Percentiles rank a stretch among this genome's conserved stretches.
Evolutionary conservation across 2,329 filamentous ascomycete genomes (phyloP).

Genomic region (Ceratocystis cubensis): DNA sequence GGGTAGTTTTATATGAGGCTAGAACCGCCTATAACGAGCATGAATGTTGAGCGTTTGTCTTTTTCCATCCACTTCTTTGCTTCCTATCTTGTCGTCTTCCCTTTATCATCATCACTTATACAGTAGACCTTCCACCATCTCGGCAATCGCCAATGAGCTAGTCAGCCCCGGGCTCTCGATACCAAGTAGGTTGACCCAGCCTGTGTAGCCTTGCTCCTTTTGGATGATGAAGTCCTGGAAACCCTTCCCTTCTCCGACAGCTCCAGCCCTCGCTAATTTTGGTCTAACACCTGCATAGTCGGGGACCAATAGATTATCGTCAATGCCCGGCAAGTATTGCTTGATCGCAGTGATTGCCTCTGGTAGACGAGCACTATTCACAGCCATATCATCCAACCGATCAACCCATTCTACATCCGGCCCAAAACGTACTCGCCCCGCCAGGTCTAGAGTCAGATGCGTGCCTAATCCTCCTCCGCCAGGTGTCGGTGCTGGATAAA

Average conservation of each 20-base stretch:
- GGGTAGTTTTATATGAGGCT: background rate
- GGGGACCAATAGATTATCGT: slow-evolving; percentile 51
- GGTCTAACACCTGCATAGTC: slow-evolving; percentile 91
- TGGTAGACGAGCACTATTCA: slow-evolving; percentile 49
- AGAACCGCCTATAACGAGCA: background rate
- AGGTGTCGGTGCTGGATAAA: slow-evolving; percentile 78
- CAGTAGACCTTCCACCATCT: slow-evolving; percentile 50
- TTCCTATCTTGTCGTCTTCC: too few species aligned
- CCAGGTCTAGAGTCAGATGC: slow-evolving; percentile 82
- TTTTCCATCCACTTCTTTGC: slow-evolving; percentile 20
- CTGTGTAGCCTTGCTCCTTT: slow-evolving; percentile 62
- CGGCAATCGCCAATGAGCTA: slow-evolving; percentile 71
- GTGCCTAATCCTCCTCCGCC: slow-evolving; percentile 80
- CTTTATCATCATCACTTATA: slow-evolving; percentile 27
- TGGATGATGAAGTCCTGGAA: slow-evolving; percentile 78
- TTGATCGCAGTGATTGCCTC: slow-evolving; percentile 63
- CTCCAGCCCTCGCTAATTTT: slow-evolving; percentile 53
- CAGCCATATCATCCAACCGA: slow-evolving; percentile 53
- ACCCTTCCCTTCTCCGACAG: slow-evolving; percentile 49
- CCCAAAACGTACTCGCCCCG: slow-evolving; percentile 74
- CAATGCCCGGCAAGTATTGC: slow-evolving; percentile 64
- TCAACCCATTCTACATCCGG: slow-evolving; percentile 93
- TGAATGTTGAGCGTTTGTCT: background rate
- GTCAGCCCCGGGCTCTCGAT: slow-evolving; percentile 92
- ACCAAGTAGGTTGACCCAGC: slow-evolving; percentile 80